Evolutionary conservation across 805 yeast genomes (phyloP).

Genomic region (Kockiozyma suomiensis): DNA sequence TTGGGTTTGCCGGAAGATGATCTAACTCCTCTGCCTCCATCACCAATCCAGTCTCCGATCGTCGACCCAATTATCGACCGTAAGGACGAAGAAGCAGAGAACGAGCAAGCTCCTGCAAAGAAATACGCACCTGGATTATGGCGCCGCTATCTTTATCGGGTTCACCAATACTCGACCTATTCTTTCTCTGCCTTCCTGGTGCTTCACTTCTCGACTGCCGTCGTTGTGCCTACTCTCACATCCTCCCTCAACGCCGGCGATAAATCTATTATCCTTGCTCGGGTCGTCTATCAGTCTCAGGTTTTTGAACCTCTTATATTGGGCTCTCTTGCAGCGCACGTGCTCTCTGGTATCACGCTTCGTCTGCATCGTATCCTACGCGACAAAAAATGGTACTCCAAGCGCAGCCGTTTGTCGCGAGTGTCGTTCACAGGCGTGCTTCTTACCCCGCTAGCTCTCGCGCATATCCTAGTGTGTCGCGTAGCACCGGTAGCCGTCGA

Average conservation of each 20-base stretch:
- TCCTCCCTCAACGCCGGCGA: constrained; percentile 46
- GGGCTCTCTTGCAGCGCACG: constrained; percentile 54
- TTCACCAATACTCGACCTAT: constrained; percentile 65
- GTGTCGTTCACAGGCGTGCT: constrained; percentile 62
- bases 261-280: constrained; percentile 60
- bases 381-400: constrained; percentile 36
- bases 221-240: constrained; percentile 54
- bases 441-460: constrained; percentile 49
- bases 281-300: constrained; percentile 63
- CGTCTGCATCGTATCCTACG: constrained; percentile 38
- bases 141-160: constrained; percentile 21
- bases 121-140: constrained; percentile 3
- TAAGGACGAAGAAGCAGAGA: not conserved
- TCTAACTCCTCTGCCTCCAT: not conserved
- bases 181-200: constrained; percentile 59
- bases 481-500: constrained; percentile 56
- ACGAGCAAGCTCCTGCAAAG: not conserved
- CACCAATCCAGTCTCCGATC: no score
- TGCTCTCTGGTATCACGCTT: constrained; percentile 54
- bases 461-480: constrained; percentile 55
- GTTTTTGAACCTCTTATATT: constrained; percentile 53
- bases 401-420: constrained; percentile 49
- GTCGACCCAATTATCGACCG: no score
- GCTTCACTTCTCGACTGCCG: constrained; percentile 59
- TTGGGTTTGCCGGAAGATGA: not conserved